Base-by-base conservation (phyloP, 805 yeast species). In the Wickerhamomyces pijperi region DNA sequence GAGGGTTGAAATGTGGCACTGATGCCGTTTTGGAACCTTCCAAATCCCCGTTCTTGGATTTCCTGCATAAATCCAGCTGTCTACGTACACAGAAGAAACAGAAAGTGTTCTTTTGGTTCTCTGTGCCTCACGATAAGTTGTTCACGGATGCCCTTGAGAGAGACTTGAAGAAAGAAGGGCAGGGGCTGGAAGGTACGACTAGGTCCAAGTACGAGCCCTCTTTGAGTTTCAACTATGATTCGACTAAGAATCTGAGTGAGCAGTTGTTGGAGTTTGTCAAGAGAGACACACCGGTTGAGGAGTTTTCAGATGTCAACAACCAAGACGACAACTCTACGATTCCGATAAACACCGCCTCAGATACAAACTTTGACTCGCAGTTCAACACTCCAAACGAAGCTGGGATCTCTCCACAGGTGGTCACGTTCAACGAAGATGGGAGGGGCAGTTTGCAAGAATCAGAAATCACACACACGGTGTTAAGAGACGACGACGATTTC, bases 31-130 rank as follows among this genome's bases (percentile, higher is more conserved):
- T 90, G 42, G 97, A 90, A 56, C 76, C 74, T 36, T 95, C 97
- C 14, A 77, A 83, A 54, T 84, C 95, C 0, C 78, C 77, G 28
- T 87, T 90, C 55, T 66, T 90, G 43, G 82, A 81, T 45, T 87
- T 90, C 51, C 64, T 90, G 20, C 86, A 82, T 61, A 82, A 80
- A 53, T 84, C 90, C 56, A 77, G 79, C 46, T 90, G 97, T 55
- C 67, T 90, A 19, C 71, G 95, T 50, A 90, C 98, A 0, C 97
- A 90, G 53, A 90, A 90, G 70, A 90, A 92, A 54, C 98, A 90
- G 57, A 90, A 92, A 55, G 97, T 90, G 34, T 90, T 90, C 56
- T 86, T 82, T 59, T 92, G 97, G 97, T 87, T 83, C 58, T 82
- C 88, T 54, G 97, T 92, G 9, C 92, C 92, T 19, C 97, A 90